Evolutionary conservation across 2,329 filamentous ascomycete genomes (phyloP).

Genomic region (Geoglossum cookeanum): DNA sequence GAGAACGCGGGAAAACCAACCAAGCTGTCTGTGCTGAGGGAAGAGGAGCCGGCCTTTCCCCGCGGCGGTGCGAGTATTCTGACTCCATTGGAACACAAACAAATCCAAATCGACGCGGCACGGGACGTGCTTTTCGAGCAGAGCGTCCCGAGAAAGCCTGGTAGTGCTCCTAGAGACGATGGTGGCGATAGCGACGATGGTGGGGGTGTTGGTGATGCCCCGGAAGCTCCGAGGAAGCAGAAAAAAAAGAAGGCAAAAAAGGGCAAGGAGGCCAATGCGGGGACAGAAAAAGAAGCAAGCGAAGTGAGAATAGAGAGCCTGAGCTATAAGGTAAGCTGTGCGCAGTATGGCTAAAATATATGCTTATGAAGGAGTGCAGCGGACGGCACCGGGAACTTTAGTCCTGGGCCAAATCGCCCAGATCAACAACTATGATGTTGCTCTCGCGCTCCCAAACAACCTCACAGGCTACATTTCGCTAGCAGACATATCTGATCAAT

Average conservation of each 20-base stretch:
- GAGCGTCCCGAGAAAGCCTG: slow-evolving; percentile 31
- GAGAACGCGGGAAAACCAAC: neutral
- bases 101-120: slow-evolving; percentile 85
- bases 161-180: slow-evolving; percentile 23
- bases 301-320: slow-evolving; percentile 64
- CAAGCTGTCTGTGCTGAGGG: slow-evolving; percentile 31
- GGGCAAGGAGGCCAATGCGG: slow-evolving; percentile 23
- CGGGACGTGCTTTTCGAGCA: slow-evolving; percentile 85
- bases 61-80: slow-evolving; percentile 79
- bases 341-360: neutral
- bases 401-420: slow-evolving; percentile 72
- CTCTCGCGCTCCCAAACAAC: slow-evolving; percentile 79
- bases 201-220: slow-evolving; percentile 14
- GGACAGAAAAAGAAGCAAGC: slow-evolving; percentile 32
- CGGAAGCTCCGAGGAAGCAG: slow-evolving; percentile 36
- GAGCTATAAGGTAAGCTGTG: slow-evolving; percentile 56
- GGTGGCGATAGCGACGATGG: slow-evolving; percentile 15
- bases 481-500: slow-evolving; percentile 67
- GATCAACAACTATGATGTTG: slow-evolving; percentile 62
- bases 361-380: slow-evolving; percentile 29
- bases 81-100: slow-evolving; percentile 86
- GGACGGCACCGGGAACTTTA: slow-evolving; percentile 65
- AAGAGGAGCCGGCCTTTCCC: slow-evolving; percentile 82
- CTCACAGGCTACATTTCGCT: slow-evolving; percentile 76
- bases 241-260: slow-evolving; percentile 33